Percentiles rank a stretch among this genome's conserved stretches.
Evolutionary conservation across 2,329 filamentous ascomycete species (phyloP).

Genomic region (Nemania abortiva): DNA sequence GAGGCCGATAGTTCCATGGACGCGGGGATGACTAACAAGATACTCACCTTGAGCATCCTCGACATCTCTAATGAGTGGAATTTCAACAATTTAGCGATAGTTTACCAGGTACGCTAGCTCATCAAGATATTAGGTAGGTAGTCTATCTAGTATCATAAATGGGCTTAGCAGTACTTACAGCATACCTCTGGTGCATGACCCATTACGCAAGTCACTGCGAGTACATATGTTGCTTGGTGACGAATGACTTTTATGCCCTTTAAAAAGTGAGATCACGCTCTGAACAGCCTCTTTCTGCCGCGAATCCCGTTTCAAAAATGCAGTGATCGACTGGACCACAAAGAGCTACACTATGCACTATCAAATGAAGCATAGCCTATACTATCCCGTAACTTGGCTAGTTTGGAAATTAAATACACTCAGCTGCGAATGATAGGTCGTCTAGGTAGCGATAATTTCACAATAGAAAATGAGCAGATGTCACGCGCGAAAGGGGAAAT

Average conservation of each 20-base stretch:
- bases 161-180: no score
- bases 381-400: slow-evolving; percentile 17
- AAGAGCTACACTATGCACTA: background rate
- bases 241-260: background rate
- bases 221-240: background rate
- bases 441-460: background rate
- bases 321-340: slow-evolving; percentile 20
- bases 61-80: background rate
- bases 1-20: no score
- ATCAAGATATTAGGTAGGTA: no score
- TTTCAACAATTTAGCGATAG: background rate
- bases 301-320: slow-evolving; percentile 15
- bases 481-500: background rate
- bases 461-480: background rate
- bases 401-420: slow-evolving; percentile 16
- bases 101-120: no score
- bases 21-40: no score
- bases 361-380: background rate
- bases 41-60: no score
- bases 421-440: slow-evolving; percentile 3
- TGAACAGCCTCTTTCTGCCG: background rate
- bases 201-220: background rate
- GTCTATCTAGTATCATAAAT: no score
- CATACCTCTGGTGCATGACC: no score
- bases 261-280: background rate